A percentile compares a stretch with the other conserved stretches of the same genome.
Conservation (phyloP, 495 filamentous ascomycete species). For the Xylaria longipes region DNA sequence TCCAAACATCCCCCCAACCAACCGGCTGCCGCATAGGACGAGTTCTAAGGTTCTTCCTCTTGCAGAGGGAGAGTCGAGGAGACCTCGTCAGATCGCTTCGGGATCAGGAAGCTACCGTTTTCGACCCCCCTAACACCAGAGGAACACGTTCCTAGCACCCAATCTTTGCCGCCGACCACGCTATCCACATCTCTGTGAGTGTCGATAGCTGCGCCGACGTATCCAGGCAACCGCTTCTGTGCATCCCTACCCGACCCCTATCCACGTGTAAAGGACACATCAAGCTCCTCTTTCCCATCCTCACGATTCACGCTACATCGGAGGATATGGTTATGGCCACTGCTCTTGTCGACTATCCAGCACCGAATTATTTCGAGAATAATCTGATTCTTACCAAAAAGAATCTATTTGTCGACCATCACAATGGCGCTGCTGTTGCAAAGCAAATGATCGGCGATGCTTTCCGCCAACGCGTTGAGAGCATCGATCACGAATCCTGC, state of each 20-base stretch:
- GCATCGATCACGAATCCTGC: constrained; percentile 83
- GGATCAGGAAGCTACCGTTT: constrained; percentile 79
- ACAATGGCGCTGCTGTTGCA: constrained; percentile 46
- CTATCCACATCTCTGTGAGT: constrained; percentile 27
- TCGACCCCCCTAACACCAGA: constrained; percentile 82
- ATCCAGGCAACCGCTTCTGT: constrained; percentile 11
- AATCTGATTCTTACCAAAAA: constrained; percentile 55
- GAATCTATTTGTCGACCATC: constrained; percentile 44
- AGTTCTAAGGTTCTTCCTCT: constrained; percentile 97
- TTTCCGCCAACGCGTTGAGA: constrained; percentile 79
- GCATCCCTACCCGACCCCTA: constrained; percentile 21
- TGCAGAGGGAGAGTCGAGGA: constrained; percentile 89
- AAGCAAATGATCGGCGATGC: constrained; percentile 76
- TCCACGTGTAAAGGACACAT: constrained; percentile 24
- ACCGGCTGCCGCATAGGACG: constrained; percentile 99
- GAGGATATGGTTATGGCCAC: constrained; percentile 64
- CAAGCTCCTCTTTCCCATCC: constrained; percentile 19
- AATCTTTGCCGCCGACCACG: constrained; percentile 26
- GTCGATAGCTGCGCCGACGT: constrained; percentile 9
- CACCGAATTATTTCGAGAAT: constrained; percentile 49
- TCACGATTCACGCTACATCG: constrained; percentile 30
- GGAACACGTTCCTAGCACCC: constrained; percentile 34
- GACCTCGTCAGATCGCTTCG: constrained; percentile 82
- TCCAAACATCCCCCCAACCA: constrained; percentile 60
- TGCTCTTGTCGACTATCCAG: constrained; percentile 52